A percentile compares a stretch with the other conserved stretches of the same genome.
Conservation (phyloP, 352 stramenopile species). For the Albugo candida region DNA sequence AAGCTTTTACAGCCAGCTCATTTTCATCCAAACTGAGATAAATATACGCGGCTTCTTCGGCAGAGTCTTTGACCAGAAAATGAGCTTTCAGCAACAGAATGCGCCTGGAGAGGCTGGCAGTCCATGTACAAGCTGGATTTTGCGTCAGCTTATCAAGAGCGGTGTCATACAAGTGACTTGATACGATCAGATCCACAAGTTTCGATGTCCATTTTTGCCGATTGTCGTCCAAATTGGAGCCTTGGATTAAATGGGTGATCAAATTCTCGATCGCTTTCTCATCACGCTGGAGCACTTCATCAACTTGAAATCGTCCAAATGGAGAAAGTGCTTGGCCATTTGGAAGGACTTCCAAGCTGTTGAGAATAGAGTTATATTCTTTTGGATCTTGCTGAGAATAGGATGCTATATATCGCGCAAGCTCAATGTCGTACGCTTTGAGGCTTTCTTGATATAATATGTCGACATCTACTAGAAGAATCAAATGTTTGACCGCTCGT, state of each 20-base stretch:
- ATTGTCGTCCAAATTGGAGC: too few relatives aligned
- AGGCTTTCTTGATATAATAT: slow-evolving; percentile 40
- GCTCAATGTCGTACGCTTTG: slow-evolving; percentile 37
- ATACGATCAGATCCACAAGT: slow-evolving; percentile 21
- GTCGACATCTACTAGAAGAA: slow-evolving; percentile 51
- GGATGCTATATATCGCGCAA: slow-evolving; percentile 36
- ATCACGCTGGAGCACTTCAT: background rate
- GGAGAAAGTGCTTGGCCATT: too few relatives aligned
- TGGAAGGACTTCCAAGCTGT: slow-evolving; percentile 12
- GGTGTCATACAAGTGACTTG: slow-evolving; percentile 26
- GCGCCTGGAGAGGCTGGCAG: slow-evolving; percentile 12
- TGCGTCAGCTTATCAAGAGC: slow-evolving; percentile 13
- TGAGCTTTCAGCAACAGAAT: slow-evolving; percentile 30
- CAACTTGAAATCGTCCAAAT: too few relatives aligned
- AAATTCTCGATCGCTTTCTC: slow-evolving; percentile 3
- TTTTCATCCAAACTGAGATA: slow-evolving; percentile 26
- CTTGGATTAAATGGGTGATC: too few relatives aligned
- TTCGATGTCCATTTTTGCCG: slow-evolving; percentile 12
- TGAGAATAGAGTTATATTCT: slow-evolving; percentile 20
- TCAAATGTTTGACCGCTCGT: slow-evolving; percentile 47
- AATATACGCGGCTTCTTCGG: slow-evolving; percentile 35
- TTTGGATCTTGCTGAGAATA: slow-evolving; percentile 52
- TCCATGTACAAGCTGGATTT: slow-evolving; percentile 13
- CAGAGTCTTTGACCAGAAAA: slow-evolving; percentile 18
- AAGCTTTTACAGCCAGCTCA: slow-evolving; percentile 25